Conservation (phyloP, 2,329 filamentous ascomycete species). For the Colletotrichum scovillei region DNA sequence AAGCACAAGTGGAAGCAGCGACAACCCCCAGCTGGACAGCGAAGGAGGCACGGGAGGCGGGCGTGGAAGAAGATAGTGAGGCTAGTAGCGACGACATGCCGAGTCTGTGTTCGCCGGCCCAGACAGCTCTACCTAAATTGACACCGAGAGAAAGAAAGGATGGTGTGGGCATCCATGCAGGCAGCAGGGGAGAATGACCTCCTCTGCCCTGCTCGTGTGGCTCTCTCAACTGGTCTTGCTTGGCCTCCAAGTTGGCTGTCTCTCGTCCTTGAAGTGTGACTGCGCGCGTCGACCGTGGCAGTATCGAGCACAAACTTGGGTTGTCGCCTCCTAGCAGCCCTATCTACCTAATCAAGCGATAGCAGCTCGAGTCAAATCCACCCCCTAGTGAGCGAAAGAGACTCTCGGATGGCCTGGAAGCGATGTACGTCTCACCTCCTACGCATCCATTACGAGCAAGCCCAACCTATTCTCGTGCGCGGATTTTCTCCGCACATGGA, state of each 20-base stretch:
- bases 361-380: too few relatives aligned
- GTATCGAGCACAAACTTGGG: background rate
- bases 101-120: background rate
- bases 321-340: background rate
- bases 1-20: background rate
- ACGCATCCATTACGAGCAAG: background rate
- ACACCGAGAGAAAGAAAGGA: conserved; percentile 12
- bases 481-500: background rate
- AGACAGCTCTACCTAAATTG: conserved; percentile 1
- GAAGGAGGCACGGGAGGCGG: background rate
- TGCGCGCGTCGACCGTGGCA: background rate
- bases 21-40: background rate
- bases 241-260: conserved; percentile 1
- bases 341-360: background rate
- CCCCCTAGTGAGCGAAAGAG: too few relatives aligned
- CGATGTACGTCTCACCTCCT: background rate
- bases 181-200: conserved; percentile 16
- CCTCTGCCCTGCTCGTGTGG: background rate
- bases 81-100: background rate
- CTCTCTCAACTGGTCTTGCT: background rate
- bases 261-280: background rate
- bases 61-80: conserved; percentile 3
- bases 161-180: conserved; percentile 18
- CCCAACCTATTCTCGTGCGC: background rate
- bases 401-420: background rate